A percentile compares a stretch with the other conserved stretches of the same genome.
These are phyloP conservation scores for Trichoderma guizhouense DNA, from an alignment of 2,329 filamentous ascomycete genomes.

Conservation along the genomic window DNA sequence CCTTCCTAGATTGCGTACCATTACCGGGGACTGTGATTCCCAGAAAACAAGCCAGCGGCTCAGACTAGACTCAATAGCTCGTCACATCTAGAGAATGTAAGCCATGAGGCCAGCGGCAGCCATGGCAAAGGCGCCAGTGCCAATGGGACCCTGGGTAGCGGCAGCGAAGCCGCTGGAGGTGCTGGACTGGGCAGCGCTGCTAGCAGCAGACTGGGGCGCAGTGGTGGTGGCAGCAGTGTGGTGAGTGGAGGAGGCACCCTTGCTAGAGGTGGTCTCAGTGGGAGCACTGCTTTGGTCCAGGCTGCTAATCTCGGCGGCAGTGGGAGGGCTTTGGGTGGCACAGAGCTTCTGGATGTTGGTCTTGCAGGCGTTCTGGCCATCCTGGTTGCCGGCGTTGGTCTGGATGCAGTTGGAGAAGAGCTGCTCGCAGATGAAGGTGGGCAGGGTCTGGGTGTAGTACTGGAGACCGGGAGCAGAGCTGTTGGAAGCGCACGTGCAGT, in stretches of 20 bases:
- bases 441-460: constrained; percentile 52
- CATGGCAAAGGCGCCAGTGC: constrained; percentile 43
- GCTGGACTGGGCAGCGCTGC: constrained; percentile 32
- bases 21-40: constrained; percentile 20
- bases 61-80: constrained; percentile 22
- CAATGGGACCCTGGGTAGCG: constrained; percentile 41
- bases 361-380: constrained; percentile 47
- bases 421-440: constrained; percentile 50
- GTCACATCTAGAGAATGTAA: constrained; percentile 44
- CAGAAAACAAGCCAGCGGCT: constrained; percentile 11
- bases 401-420: constrained; percentile 48
- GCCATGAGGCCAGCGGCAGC: constrained; percentile 52
- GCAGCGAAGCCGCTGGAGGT: constrained; percentile 34
- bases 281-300: constrained; percentile 18
- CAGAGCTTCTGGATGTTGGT: constrained; percentile 47
- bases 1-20: neutral
- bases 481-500: constrained; percentile 49
- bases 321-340: constrained; percentile 36
- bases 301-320: constrained; percentile 29
- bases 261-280: constrained; percentile 26
- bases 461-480: constrained; percentile 48
- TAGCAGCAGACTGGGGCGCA: constrained; percentile 20
- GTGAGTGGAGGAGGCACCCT: constrained; percentile 24
- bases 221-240: constrained; percentile 21
- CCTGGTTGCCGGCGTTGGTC: constrained; percentile 39